Evolutionary conservation across 805 yeast genomes (phyloP).

Genomic region (Torulaspora delbrueckii): DNA sequence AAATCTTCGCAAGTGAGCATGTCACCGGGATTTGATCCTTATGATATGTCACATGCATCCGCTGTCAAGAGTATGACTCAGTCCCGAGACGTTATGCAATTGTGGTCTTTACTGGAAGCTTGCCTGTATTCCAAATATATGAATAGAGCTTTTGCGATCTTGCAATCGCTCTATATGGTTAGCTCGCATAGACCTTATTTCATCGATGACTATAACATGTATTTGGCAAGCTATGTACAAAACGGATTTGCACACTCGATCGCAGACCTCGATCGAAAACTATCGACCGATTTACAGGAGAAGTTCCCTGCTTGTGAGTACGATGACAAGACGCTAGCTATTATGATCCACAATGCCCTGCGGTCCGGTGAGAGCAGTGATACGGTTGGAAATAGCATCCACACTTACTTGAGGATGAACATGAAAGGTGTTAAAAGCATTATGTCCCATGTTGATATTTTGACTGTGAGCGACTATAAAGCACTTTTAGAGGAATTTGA

Average conservation of each 20-base stretch:
- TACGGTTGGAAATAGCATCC: conserved; percentile 7
- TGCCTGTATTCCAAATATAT: conserved; percentile 62
- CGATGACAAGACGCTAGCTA: conserved; percentile 58
- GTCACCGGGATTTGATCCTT: conserved; percentile 27
- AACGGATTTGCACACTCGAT: conserved; percentile 31
- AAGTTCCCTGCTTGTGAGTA: conserved; percentile 36
- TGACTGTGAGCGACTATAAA: conserved; percentile 30
- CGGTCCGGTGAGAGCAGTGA: conserved; percentile 9
- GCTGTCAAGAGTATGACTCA: conserved; percentile 16
- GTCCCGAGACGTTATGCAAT: conserved; percentile 54
- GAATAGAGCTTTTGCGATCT: conserved; percentile 63
- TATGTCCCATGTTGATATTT: conserved; percentile 27
- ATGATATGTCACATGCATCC: conserved; percentile 25
- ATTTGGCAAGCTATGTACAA: conserved; percentile 35
- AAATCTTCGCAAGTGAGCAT: conserved; percentile 14
- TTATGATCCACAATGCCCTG: conserved; percentile 47
- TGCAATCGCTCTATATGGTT: conserved; percentile 55
- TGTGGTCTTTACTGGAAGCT: conserved; percentile 77
- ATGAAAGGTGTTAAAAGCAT: conserved; percentile 16
- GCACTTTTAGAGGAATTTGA: conserved; percentile 37
- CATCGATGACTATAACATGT: conserved; percentile 64
- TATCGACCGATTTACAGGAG: conserved; percentile 40
- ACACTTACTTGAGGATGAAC: conserved; percentile 23
- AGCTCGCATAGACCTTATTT: conserved; percentile 43
- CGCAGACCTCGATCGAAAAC: conserved; percentile 37